phyloP scores from a whole-genome alignment of 176 grass and related monocot species.

The Puya raimondii region DNA sequence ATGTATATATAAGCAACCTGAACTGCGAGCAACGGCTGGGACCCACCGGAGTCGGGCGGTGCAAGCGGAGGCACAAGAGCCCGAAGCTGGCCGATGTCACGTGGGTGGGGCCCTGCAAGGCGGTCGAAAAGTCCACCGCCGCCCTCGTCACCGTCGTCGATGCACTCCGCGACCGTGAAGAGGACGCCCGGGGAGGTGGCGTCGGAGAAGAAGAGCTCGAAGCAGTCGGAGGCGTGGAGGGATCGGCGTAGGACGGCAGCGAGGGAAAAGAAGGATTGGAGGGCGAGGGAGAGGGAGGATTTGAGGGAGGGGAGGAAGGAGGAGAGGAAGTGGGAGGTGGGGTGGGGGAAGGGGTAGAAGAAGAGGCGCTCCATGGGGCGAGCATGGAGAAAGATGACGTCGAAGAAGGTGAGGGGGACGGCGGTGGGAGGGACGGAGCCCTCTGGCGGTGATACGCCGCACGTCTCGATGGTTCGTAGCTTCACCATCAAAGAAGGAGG shows the following conservation, averaged over 20 bases:
- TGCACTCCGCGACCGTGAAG: slow-evolving; percentile 21
- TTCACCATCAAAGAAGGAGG: too few relatives aligned
- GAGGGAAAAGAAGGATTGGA: slow-evolving; percentile 24
- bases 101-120: slow-evolving; percentile 1
- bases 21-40: slow-evolving; percentile 16
- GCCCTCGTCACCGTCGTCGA: slow-evolving; percentile 6
- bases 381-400: slow-evolving; percentile 19
- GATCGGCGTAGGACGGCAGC: slow-evolving; percentile 9
- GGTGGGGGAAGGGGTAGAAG: slow-evolving; percentile 19
- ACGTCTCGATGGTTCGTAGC: slow-evolving; percentile 11
- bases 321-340: not conserved
- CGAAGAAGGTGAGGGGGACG: slow-evolving; percentile 29
- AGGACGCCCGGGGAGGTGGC: slow-evolving; percentile 10
- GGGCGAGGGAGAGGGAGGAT: slow-evolving; percentile 18
- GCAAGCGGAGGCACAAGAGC: slow-evolving; percentile 18
- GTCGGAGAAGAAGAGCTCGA: slow-evolving; percentile 25
- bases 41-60: not conserved
- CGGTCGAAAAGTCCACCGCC: not conserved
- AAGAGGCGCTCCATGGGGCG: slow-evolving; percentile 30
- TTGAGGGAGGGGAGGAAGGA: slow-evolving; percentile 5
- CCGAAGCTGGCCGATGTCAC: slow-evolving; percentile 16
- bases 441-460: not conserved
- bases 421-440: slow-evolving; percentile 5
- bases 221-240: slow-evolving; percentile 2
- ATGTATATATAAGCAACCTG: not conserved